These are phyloP conservation scores for Persicaria maculosa DNA, from an alignment of 148 eudicot species.

Conservation along the genomic window DNA sequence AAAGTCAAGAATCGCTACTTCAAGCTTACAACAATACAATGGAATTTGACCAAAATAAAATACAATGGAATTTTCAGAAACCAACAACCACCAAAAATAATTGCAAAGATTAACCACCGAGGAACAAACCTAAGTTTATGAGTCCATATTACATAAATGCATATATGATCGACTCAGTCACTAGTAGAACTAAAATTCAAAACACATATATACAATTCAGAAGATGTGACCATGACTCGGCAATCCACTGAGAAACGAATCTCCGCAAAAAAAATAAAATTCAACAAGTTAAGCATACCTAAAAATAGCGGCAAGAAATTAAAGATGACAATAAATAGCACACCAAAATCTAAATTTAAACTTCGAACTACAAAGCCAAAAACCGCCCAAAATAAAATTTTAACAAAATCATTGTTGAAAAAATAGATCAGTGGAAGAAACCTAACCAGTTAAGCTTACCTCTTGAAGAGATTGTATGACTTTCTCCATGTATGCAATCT, in stretches of 20 bases:
- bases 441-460: conserved; percentile 23
- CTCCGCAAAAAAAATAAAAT: not conserved
- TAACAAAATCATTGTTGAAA: not conserved
- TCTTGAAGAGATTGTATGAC: conserved; percentile 90
- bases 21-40: not conserved
- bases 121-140: not conserved
- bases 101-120: not conserved
- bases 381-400: not conserved
- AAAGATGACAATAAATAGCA: not conserved
- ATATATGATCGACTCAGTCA: not conserved
- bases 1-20: not conserved
- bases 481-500: conserved; percentile 91
- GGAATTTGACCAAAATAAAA: no score
- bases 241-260: not conserved
- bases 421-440: not conserved
- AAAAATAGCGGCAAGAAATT: not conserved
- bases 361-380: not conserved
- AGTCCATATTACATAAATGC: not conserved
- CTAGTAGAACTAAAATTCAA: not conserved
- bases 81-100: not conserved
- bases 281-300: not conserved
- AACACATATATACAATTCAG: not conserved
- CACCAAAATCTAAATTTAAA: not conserved
- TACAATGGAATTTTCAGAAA: not conserved
- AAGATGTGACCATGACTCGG: not conserved